These are phyloP conservation scores for Casaregolazyma lundiana DNA, from an alignment of 1,139 yeast genomes.

Conservation along the genomic window DNA sequence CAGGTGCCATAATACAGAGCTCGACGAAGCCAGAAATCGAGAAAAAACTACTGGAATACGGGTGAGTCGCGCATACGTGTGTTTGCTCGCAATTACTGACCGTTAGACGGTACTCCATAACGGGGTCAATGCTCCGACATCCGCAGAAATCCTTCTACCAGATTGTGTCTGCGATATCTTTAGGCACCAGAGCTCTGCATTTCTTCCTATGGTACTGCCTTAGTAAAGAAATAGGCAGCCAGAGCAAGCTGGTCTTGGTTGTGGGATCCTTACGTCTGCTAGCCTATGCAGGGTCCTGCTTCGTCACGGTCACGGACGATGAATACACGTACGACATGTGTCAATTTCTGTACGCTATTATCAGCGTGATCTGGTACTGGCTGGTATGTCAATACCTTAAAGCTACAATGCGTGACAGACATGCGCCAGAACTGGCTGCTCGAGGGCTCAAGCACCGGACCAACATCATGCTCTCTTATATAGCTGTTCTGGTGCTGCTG, in stretches of 20 bases:
- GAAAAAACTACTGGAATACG: neutral
- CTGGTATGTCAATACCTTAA: neutral
- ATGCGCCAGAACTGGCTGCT: slow-evolving; percentile 1
- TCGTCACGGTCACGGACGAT: slow-evolving; percentile 6
- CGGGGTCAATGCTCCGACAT: slow-evolving; percentile 7
- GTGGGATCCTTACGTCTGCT: slow-evolving; percentile 3
- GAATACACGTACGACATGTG: slow-evolving; percentile 8
- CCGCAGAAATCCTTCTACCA: slow-evolving; percentile 8
- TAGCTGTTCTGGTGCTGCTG: slow-evolving; percentile 60
- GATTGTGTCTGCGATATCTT: slow-evolving; percentile 1
- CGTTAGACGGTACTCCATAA: slow-evolving; percentile 7
- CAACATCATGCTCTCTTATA: slow-evolving; percentile 39
- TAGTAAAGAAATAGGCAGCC: neutral
- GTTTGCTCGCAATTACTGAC: neutral
- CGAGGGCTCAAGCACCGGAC: neutral
- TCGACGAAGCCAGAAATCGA: neutral
- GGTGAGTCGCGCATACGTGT: neutral
- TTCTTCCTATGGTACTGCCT: slow-evolving; percentile 3
- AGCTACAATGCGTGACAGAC: neutral
- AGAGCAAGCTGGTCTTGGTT: slow-evolving; percentile 1
- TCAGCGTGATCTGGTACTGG: slow-evolving; percentile 5
- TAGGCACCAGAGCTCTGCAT: slow-evolving; percentile 1
- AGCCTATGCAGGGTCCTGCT: neutral
- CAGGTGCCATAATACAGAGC: neutral
- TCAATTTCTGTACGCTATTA: neutral